Percentiles rank a stretch among this genome's conserved stretches.
These are phyloP conservation scores for Ulvella scutata DNA, from an alignment of 139 green algal genomes.

Conservation along the genomic window DNA sequence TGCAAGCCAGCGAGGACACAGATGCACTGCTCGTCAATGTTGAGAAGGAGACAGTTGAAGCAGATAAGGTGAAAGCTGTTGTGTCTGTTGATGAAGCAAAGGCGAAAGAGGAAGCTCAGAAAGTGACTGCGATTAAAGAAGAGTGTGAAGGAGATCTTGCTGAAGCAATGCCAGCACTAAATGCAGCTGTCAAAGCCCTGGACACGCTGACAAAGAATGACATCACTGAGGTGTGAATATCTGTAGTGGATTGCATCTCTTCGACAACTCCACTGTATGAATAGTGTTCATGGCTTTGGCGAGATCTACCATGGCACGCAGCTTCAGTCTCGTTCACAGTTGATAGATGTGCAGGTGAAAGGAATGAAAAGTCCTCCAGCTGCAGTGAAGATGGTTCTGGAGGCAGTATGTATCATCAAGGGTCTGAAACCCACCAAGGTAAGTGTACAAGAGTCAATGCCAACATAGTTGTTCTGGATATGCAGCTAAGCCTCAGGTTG, in stretches of 20 bases:
- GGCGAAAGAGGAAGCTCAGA: slow-evolving; percentile 11
- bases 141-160: slow-evolving; percentile 53
- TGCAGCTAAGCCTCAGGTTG: not conserved
- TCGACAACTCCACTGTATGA: no score
- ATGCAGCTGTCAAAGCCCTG: slow-evolving; percentile 45
- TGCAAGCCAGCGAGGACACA: slow-evolving; percentile 14
- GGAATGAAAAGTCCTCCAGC: slow-evolving; percentile 23
- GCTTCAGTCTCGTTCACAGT: no score
- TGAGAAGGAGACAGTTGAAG: not conserved
- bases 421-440: slow-evolving; percentile 50
- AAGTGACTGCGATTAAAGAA: slow-evolving; percentile 37
- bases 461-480: not conserved
- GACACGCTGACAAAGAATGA: slow-evolving; percentile 68
- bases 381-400: slow-evolving; percentile 62
- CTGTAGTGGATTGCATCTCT: no score
- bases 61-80: slow-evolving; percentile 12
- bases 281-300: no score
- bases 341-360: not conserved
- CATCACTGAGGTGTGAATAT: slow-evolving; percentile 51
- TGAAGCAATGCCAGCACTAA: slow-evolving; percentile 47
- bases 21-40: slow-evolving; percentile 2
- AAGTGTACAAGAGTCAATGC: not conserved
- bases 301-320: no score
- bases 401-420: slow-evolving; percentile 59
- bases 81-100: slow-evolving; percentile 18